Base-by-base conservation (phyloP, 2,329 filamentous ascomycete genomes). In the Stagonosporopsis rhizophila region DNA sequence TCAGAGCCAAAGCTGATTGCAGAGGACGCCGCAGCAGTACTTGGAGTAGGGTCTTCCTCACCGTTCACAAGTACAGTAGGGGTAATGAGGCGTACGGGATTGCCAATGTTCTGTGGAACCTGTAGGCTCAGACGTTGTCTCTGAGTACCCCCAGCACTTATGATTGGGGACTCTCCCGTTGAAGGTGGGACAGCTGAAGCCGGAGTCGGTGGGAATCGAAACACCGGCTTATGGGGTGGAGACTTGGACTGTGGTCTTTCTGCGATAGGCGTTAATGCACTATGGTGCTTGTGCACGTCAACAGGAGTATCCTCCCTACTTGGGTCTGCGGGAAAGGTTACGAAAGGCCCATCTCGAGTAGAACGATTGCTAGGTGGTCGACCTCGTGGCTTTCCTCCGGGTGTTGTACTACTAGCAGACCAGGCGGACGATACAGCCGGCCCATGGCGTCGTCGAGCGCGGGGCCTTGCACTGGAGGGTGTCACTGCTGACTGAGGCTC, bases 351-450 rank as follows among this genome's bases (percentile, higher is more conserved):
- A 60, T 90, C 87, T 14, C 85, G 81, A 0, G 83, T 81, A n/a
- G 82, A 83, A 23, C 87, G 84, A 65, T 89, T 90, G 52, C 87
- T 89, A 0, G 91, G 91, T 38, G 93, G 93, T 56, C 93, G 82
- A 6, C 93, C 92, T 62, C 92, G 82, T 14, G 89, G 82, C 73
- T 93, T 96, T 2, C 89, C 88, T 4, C 82, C 85, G 1, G 85
- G 79, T 12, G 86, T 81, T 35, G 82, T 80, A 15, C 85, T 85
- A 56, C 83, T 85, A 60, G 86, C 86, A 52, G 89, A 87, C 93
- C 93, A 97, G 0, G 93, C 93, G 9, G 92, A 96, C 0, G 92
- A 96, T 0, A 96, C 91, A 6, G 91, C 92, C 0, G 92, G 90
- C 0, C 92, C 92, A 72, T 96, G 90, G 4, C 91, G 85, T 52